A percentile compares a stretch with the other conserved stretches of the same genome.
phyloP scores from a whole-genome alignment of 2,329 filamentous ascomycete genomes.

The Polytolypa hystricis region DNA sequence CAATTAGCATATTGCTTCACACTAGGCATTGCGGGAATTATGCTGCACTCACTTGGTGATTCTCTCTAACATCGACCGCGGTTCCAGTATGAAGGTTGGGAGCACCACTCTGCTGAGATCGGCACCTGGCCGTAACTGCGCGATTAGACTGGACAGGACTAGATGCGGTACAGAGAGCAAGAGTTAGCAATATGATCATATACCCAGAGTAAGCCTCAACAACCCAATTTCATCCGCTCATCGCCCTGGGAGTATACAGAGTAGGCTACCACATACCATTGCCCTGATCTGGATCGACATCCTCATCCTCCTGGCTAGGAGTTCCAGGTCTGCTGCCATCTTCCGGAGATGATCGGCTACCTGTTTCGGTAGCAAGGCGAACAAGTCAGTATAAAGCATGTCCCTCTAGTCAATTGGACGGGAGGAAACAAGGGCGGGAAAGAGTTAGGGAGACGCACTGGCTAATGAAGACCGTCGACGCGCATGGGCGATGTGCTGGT shows the following conservation, averaged over 20 bases:
- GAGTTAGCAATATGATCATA: slow-evolving; percentile 8
- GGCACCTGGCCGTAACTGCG: slow-evolving; percentile 86
- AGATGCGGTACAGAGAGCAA: slow-evolving; percentile 5
- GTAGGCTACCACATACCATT: slow-evolving; percentile 53
- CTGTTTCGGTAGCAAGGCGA: slow-evolving; percentile 22
- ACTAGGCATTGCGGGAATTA: neutral
- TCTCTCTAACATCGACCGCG: slow-evolving; percentile 92
- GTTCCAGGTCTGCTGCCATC: slow-evolving; percentile 30
- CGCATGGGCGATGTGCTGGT: slow-evolving; percentile 20
- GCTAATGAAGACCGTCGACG: slow-evolving; percentile 27
- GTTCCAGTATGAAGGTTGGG: slow-evolving; percentile 95
- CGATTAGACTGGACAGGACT: slow-evolving; percentile 97
- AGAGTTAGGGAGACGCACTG: slow-evolving; percentile 20
- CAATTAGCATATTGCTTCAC: slow-evolving; percentile 8
- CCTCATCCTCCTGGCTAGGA: slow-evolving; percentile 57
- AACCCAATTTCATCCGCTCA: too few species aligned
- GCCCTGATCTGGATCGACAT: slow-evolving; percentile 80
- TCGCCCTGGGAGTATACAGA: neutral
- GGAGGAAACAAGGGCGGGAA: neutral
- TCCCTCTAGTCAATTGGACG: slow-evolving; percentile 10
- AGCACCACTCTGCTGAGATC: slow-evolving; percentile 90
- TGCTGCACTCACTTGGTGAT: slow-evolving; percentile 74
- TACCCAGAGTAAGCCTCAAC: neutral
- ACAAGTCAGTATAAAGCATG: slow-evolving; percentile 18
- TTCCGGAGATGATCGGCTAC: slow-evolving; percentile 47